These are phyloP conservation scores for Pezicula neosporulosa DNA, from an alignment of 2,329 filamentous ascomycete species.

Conservation along the genomic window DNA sequence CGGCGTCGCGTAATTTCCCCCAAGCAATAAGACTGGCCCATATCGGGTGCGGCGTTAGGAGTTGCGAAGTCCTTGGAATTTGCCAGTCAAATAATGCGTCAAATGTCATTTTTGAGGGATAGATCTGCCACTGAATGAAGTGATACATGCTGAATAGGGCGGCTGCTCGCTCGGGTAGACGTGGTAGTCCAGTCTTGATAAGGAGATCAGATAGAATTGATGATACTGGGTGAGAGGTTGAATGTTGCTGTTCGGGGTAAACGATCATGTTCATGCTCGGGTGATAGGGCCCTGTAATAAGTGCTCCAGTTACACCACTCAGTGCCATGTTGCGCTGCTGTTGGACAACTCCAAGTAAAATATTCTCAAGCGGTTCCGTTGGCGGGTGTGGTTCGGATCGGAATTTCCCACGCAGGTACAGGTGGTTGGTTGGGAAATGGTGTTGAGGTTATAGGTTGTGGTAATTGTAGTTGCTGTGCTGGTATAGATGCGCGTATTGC, in stretches of 20 bases:
- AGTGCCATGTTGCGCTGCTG: conserved; percentile 32
- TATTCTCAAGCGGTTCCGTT: conserved; percentile 30
- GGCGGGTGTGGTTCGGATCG: conserved; percentile 28
- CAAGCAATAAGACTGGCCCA: conserved; percentile 30
- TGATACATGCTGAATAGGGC: conserved; percentile 17
- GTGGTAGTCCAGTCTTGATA: conserved; percentile 7
- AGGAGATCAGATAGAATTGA: conserved; percentile 27
- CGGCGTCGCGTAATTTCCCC: conserved; percentile 30
- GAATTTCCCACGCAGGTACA: conserved; percentile 28
- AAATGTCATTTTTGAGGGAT: conserved; percentile 16
- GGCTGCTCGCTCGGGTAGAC: conserved; percentile 16
- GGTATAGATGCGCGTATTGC: not conserved
- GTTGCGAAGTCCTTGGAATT: conserved; percentile 17
- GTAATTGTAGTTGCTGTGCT: not conserved
- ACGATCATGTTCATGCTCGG: conserved; percentile 32
- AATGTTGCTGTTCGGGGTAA: conserved; percentile 22
- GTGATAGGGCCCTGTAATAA: conserved; percentile 30
- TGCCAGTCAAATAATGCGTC: conserved; percentile 20
- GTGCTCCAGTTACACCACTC: conserved; percentile 19
- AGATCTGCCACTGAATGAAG: conserved; percentile 21
- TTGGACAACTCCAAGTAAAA: conserved; percentile 33
- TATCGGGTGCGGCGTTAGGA: conserved; percentile 29
- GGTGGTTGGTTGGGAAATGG: conserved; percentile 10
- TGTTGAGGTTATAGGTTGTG: not conserved
- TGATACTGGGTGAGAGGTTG: conserved; percentile 20